Evolutionary conservation across 148 eudicot species (phyloP).

Genomic region (Rhododendron simsii): DNA sequence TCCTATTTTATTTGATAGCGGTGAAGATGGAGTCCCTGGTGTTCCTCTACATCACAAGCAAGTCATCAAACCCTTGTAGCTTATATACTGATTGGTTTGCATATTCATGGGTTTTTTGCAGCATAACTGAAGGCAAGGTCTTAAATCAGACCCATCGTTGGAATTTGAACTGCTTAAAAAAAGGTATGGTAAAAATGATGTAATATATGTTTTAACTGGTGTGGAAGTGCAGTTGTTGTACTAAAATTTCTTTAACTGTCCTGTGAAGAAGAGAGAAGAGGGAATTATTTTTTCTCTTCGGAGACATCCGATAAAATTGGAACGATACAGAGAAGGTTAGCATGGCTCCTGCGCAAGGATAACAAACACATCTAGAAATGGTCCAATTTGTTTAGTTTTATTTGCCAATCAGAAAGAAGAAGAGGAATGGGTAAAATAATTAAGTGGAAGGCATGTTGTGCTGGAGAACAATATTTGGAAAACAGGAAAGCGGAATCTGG

Average conservation of each 20-base stretch:
- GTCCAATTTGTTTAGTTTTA: too few relatives aligned
- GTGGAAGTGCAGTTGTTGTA: not conserved
- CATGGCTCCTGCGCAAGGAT: too few relatives aligned
- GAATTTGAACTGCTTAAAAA: not conserved
- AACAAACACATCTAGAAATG: too few relatives aligned
- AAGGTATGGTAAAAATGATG: not conserved
- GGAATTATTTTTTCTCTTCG: not conserved
- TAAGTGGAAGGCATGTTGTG: too few relatives aligned
- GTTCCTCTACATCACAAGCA: conserved; percentile 98
- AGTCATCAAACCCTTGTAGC: conserved; percentile 10
- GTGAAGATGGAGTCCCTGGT: conserved; percentile 89
- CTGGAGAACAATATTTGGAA: not conserved
- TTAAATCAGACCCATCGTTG: not conserved
- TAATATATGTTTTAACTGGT: not conserved
- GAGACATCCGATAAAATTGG: too few relatives aligned
- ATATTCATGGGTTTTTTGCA: not conserved
- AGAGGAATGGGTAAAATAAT: not conserved
- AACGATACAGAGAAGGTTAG: too few relatives aligned
- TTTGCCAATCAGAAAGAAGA: not conserved
- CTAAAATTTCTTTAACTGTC: not conserved
- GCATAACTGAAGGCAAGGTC: not conserved
- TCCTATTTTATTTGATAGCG: conserved; percentile 34
- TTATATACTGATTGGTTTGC: conserved; percentile 37
- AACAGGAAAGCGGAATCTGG: not conserved
- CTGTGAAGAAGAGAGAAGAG: not conserved